Percentiles rank a stretch among this genome's conserved stretches.
Evolutionary conservation across 176 grass and related monocot species (phyloP).

Genomic region (Microstegium vimineum): DNA sequence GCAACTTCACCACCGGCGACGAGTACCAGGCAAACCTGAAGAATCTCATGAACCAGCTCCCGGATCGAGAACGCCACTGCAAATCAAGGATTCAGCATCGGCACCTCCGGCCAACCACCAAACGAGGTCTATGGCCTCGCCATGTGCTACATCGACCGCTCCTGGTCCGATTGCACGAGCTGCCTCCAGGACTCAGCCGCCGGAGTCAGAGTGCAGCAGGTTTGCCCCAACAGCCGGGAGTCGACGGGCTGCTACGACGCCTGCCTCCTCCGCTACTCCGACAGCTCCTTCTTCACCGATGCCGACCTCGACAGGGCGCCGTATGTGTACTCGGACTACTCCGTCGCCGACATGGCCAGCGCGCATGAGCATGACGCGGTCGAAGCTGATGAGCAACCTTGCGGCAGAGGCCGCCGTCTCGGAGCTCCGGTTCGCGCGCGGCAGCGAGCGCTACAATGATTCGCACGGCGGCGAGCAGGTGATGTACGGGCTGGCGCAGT

Average conservation of each 20-base stretch:
- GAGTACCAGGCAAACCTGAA: constrained; percentile 25
- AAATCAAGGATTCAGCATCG: constrained; percentile 5
- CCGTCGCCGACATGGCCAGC: background rate
- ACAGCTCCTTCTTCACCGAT: background rate
- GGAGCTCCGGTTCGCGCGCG: too few relatives aligned
- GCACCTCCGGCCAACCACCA: background rate
- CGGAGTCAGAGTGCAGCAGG: background rate
- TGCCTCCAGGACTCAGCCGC: constrained; percentile 22
- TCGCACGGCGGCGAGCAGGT: too few relatives aligned
- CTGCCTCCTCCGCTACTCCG: background rate
- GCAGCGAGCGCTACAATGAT: too few relatives aligned
- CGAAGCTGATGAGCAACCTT: background rate
- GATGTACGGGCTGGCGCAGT: constrained; percentile 53
- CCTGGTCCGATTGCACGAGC: background rate
- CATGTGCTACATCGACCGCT: constrained; percentile 31
- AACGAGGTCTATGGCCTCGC: constrained; percentile 20
- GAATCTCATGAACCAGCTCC: background rate
- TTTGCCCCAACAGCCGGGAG: background rate
- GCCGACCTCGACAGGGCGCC: too few relatives aligned
- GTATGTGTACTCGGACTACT: too few relatives aligned
- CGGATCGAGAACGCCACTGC: background rate
- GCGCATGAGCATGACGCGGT: background rate
- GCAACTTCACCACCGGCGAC: constrained; percentile 23
- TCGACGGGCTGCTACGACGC: background rate
- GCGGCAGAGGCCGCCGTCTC: too few relatives aligned